Evolutionary conservation across 2,329 filamentous ascomycete species (phyloP).

Genomic region (Penicillium digitatum): DNA sequence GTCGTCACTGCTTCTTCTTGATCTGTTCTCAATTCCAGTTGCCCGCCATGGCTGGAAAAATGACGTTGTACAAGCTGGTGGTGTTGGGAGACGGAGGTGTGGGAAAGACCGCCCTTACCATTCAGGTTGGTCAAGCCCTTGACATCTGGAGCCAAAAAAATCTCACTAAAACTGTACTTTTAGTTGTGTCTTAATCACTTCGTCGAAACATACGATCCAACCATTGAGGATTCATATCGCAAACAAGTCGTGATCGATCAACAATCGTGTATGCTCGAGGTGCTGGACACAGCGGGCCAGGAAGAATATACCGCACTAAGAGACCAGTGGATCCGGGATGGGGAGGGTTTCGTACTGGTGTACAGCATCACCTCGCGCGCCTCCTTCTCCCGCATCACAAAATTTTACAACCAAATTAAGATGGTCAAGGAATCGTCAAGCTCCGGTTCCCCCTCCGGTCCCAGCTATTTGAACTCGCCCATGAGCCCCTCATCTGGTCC

Average conservation of each 20-base stretch:
- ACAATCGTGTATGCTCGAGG: conserved; percentile 95
- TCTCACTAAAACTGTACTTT: conserved; percentile 3
- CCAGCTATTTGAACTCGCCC: conserved; percentile 49
- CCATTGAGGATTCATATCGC: conserved; percentile 65
- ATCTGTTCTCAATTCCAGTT: background rate
- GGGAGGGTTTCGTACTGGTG: conserved; percentile 94
- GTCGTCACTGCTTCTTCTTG: background rate
- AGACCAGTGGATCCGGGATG: conserved; percentile 97
- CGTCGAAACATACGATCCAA: conserved; percentile 79
- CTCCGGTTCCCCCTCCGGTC: conserved; percentile 52
- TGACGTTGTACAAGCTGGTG: conserved; percentile 95
- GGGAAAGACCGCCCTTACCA: conserved; percentile 89
- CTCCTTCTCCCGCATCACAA: conserved; percentile 89
- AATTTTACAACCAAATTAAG: conserved; percentile 95
- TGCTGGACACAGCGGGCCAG: conserved; percentile 94
- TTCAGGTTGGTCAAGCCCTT: conserved; percentile 53
- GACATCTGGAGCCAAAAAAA: background rate
- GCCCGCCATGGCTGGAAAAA: conserved; percentile 75
- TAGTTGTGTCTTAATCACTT: conserved; percentile 97
- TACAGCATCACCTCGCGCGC: conserved; percentile 98
- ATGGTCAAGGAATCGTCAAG: conserved; percentile 82
- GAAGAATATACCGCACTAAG: conserved; percentile 96
- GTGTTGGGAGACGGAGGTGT: conserved; percentile 92
- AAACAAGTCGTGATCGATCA: conserved; percentile 80
- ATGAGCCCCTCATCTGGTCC: conserved; percentile 48